Percentiles rank a stretch among this genome's conserved stretches.
Evolutionary conservation across 148 eudicot genomes (phyloP).

Genomic region (Spergularia marina): DNA sequence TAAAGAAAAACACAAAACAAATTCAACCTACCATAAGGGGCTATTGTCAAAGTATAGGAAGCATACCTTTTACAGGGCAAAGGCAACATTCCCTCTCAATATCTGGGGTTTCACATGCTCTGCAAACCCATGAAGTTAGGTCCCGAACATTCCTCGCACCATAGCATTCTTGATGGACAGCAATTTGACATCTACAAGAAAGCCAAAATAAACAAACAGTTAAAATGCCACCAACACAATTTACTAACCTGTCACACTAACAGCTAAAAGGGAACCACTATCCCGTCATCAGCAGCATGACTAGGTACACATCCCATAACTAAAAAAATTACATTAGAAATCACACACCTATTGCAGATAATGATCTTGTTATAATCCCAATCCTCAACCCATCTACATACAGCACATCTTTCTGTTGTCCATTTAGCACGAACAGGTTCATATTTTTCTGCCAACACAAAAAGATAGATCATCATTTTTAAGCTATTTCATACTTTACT

Average conservation of each 20-base stretch:
- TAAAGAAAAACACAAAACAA: not conserved
- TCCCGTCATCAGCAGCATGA: not conserved
- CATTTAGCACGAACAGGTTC: slow-evolving; percentile 90
- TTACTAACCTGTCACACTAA: not conserved
- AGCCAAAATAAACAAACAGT: slow-evolving; percentile 12
- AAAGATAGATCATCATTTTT: slow-evolving; percentile 5
- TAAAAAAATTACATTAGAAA: not conserved
- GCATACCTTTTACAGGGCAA: slow-evolving; percentile 94
- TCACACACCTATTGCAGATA: slow-evolving; percentile 80
- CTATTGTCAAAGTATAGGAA: not conserved
- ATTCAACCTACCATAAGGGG: not conserved
- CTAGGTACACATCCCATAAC: not conserved
- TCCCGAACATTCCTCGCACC: slow-evolving; percentile 89
- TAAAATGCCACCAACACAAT: not conserved
- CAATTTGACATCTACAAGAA: slow-evolving; percentile 85
- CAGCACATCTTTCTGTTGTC: slow-evolving; percentile 99
- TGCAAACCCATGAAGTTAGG: slow-evolving; percentile 97
- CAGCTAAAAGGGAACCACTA: not conserved
- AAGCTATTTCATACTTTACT: not conserved
- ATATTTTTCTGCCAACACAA: slow-evolving; percentile 62
- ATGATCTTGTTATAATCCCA: slow-evolving; percentile 98
- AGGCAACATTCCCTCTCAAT: slow-evolving; percentile 91
- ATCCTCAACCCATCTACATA: slow-evolving; percentile 99
- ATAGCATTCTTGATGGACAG: slow-evolving; percentile 99
- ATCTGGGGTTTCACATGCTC: slow-evolving; percentile 91